Conservation (phyloP, 345 rosid genomes). For the Ricinus communis region DNA sequence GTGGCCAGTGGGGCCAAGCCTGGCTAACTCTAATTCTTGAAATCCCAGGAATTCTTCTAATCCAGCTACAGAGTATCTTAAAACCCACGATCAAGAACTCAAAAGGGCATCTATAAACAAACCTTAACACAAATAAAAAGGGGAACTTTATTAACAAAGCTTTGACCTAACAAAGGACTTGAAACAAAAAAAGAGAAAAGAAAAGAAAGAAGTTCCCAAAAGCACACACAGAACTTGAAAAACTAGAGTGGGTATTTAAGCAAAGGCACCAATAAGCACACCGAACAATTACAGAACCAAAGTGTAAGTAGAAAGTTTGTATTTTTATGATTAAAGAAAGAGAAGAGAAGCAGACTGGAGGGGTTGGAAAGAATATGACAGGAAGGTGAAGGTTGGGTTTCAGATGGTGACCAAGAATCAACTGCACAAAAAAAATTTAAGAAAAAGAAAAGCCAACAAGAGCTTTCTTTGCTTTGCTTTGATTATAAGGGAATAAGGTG, state of each 20-base stretch:
- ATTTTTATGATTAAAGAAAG: conserved; percentile 8
- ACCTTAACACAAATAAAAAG: not conserved
- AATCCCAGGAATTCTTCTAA: not conserved
- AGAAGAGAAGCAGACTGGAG: conserved; percentile 10
- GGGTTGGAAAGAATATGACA: conserved; percentile 44
- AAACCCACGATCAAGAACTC: conserved; percentile 10
- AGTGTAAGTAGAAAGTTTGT: conserved; percentile 14
- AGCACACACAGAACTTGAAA: conserved; percentile 8
- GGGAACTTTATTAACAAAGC: not conserved
- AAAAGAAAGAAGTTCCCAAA: too few relatives aligned
- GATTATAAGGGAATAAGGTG: conserved; percentile 49
- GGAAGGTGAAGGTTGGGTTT: conserved; percentile 77
- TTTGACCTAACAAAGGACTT: not conserved
- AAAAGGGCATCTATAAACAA: not conserved
- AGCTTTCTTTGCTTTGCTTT: conserved; percentile 62
- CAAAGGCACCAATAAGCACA: conserved; percentile 9
- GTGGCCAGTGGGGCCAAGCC: conserved; percentile 5
- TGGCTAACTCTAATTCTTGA: conserved; percentile 1
- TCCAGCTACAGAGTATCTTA: conserved; percentile 5
- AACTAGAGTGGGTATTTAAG: conserved; percentile 27
- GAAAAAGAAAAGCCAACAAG: conserved; percentile 9
- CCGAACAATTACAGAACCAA: not conserved
- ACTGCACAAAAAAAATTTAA: conserved; percentile 15
- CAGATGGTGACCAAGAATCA: conserved; percentile 93
- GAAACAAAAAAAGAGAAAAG: conserved; percentile 1